Evolutionary conservation across 139 green algal species (phyloP), one percentile per base, ranked within the genome.

Genomic region (Closterium sp.): DNA sequence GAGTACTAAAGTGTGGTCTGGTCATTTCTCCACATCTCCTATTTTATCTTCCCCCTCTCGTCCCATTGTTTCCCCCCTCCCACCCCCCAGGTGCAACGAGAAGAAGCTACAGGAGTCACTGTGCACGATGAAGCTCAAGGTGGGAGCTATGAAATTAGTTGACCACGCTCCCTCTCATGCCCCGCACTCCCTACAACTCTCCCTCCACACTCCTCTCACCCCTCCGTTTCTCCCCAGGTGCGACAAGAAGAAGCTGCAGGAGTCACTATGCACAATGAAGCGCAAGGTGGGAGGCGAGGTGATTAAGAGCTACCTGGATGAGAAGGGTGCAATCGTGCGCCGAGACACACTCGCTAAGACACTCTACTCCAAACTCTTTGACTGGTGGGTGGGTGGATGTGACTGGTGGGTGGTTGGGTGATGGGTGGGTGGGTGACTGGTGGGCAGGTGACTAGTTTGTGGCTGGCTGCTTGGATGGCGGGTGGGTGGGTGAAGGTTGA

Each of bases 281-380:
- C 85, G 85, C 28, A 87, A 87, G 28, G 85, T 87, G 28, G 85
- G 94, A 3, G 98, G 99, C 86, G 98, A 96, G 96, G 86, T 45
- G 9, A 99, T 99, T 90, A 95, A 98, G 31, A 97, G 95, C 86
- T 98, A 97, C 17, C 91, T 93, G 92, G 88, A 97, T 91, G 95
- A 95, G 1, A 94, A 95, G 28, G 97, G 97, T 0, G 97, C 98
- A 2, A 88, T 91, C 22, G 96, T 98, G 92, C 98, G 96, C 91
- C 93, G 92, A 31, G 93, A 95, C 89, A 73, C 93, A 24, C 92
- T 95, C 19, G 70, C 92, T 22, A 95, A 94, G 89, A 70, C 88
- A 7, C 28, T 95, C 24, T 95, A 95, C 92, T 38, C 88, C 19
- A 29, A 34, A 31, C 93, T 95, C 13, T 95, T 95, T 29, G 89